Conservation (phyloP, 2,329 filamentous ascomycete species). For the Sporothrix dimorphospora region DNA sequence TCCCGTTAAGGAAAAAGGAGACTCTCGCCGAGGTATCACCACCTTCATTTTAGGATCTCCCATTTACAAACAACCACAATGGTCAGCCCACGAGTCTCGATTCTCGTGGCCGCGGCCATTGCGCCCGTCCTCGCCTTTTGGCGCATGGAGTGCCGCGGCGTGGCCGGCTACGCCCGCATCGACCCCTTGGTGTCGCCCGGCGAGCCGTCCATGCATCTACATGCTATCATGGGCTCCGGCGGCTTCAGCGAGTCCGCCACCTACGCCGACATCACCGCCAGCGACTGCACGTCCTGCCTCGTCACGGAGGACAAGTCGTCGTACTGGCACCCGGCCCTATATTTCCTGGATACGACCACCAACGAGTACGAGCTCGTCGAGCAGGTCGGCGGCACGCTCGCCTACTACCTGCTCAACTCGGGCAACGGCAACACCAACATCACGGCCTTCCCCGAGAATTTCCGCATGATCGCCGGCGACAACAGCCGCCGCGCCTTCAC, state of each 20-base stretch:
- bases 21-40: background rate
- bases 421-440: slow-evolving; percentile 58
- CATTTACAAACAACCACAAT: background rate
- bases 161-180: slow-evolving; percentile 69
- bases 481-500: slow-evolving; percentile 69
- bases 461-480: slow-evolving; percentile 82
- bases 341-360: slow-evolving; percentile 70
- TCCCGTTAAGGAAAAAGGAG: background rate
- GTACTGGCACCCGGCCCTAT: slow-evolving; percentile 81
- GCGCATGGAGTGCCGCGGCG: slow-evolving; percentile 82
- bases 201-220: slow-evolving; percentile 64
- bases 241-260: slow-evolving; percentile 65
- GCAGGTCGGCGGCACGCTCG: slow-evolving; percentile 81
- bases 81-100: background rate
- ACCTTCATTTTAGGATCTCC: background rate
- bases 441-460: slow-evolving; percentile 73
- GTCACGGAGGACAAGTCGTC: slow-evolving; percentile 82
- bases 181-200: slow-evolving; percentile 75
- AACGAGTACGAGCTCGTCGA: slow-evolving; percentile 69
- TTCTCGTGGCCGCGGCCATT: slow-evolving; percentile 29
- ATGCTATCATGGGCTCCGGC: slow-evolving; percentile 74
- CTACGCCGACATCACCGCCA: slow-evolving; percentile 60
- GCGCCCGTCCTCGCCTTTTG: slow-evolving; percentile 67
- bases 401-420: slow-evolving; percentile 80
- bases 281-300: slow-evolving; percentile 77